Evolutionary conservation across 208 protist genomes (phyloP).

Genomic region (Acanthamoeba royreba): DNA sequence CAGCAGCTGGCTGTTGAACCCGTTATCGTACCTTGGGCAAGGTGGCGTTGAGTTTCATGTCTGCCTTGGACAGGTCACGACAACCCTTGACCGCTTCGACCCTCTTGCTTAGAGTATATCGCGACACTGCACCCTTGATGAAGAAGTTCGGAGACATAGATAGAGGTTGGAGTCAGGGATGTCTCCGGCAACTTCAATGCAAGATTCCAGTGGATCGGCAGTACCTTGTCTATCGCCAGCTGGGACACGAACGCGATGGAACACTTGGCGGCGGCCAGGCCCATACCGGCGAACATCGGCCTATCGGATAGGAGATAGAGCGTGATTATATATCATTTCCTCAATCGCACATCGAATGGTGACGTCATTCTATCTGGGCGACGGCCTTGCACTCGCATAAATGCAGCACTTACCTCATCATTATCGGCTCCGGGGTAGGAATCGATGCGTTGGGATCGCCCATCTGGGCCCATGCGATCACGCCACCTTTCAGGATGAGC

Average conservation of each 20-base stretch:
- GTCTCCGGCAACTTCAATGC: not conserved
- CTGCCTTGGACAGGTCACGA: slow-evolving; percentile 59
- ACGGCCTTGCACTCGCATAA: not conserved
- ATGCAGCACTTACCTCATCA: slow-evolving; percentile 54
- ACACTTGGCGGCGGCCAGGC: slow-evolving; percentile 16
- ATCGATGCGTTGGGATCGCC: slow-evolving; percentile 78
- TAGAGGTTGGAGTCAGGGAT: not conserved
- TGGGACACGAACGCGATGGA: slow-evolving; percentile 54
- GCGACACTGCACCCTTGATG: not conserved
- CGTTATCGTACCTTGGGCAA: slow-evolving; percentile 26
- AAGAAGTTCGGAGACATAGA: not conserved
- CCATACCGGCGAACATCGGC: slow-evolving; percentile 70
- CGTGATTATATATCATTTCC: too few relatives aligned
- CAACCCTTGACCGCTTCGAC: slow-evolving; percentile 56
- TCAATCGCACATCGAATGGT: not conserved
- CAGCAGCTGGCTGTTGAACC: not conserved
- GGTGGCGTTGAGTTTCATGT: slow-evolving; percentile 69
- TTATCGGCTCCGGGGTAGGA: slow-evolving; percentile 73
- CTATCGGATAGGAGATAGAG: too few relatives aligned
- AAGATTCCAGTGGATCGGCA: not conserved
- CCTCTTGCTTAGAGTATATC: slow-evolving; percentile 59
- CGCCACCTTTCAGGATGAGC: slow-evolving; percentile 64
- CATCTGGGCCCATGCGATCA: slow-evolving; percentile 65
- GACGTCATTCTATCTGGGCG: not conserved
- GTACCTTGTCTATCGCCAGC: not conserved